A percentile compares a stretch with the other conserved stretches of the same genome.
Conservation (phyloP, 345 rosid species). For the Moricandia arvensis region DNA sequence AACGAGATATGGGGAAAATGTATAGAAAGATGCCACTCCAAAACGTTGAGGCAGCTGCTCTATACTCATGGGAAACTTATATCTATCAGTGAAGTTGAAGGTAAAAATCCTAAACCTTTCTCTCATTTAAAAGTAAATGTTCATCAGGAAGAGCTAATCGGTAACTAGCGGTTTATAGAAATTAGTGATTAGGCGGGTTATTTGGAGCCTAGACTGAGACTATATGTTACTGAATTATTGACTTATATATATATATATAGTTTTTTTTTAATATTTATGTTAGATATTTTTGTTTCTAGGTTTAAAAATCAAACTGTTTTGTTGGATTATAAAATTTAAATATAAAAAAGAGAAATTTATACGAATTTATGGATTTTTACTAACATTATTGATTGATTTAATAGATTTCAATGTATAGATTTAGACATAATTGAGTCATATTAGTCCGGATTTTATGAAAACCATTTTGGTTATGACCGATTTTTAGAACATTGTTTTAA, state of each 20-base stretch:
- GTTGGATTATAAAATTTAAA: background rate
- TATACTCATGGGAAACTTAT: conserved; percentile 75
- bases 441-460: background rate
- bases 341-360: too few relatives aligned
- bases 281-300: too few relatives aligned
- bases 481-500: background rate
- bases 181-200: background rate
- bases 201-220: too few relatives aligned
- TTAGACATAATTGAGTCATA: too few relatives aligned
- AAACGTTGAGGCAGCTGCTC: conserved; percentile 80
- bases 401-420: too few relatives aligned
- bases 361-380: background rate
- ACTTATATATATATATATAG: too few relatives aligned
- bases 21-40: conserved; percentile 87
- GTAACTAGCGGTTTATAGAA: too few relatives aligned
- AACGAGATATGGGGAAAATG: conserved; percentile 72
- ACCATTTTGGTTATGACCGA: background rate
- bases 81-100: conserved; percentile 79
- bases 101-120: conserved; percentile 39
- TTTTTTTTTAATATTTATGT: too few relatives aligned
- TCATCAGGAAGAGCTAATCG: background rate
- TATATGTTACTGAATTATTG: too few relatives aligned
- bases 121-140: background rate
- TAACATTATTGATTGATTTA: too few relatives aligned
- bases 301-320: background rate